A percentile compares a stretch with the other conserved stretches of the same genome.
phyloP scores from a whole-genome alignment of 371 early-diverging fungal species.

The Mucor racemosus region DNA sequence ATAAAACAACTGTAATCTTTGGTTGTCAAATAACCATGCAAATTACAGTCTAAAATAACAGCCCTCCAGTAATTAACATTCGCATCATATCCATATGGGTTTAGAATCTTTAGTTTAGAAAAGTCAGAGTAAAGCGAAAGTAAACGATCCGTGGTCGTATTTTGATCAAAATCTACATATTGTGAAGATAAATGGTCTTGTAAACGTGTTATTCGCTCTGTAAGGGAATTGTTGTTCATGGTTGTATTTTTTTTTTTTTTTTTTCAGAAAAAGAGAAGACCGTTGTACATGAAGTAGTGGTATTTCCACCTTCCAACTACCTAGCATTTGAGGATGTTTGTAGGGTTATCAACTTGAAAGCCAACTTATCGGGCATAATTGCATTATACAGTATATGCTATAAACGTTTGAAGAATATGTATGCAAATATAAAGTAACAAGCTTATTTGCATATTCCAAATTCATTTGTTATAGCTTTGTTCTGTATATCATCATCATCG shows the following conservation, averaged over 20 bases:
- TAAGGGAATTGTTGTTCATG: background rate
- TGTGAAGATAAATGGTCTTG: constrained; percentile 26
- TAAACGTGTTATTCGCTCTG: constrained; percentile 12
- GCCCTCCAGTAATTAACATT: constrained; percentile 36
- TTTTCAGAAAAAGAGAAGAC: background rate
- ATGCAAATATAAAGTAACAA: too few species aligned
- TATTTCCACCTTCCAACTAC: too few species aligned
- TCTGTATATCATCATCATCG: too few species aligned
- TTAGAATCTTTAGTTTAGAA: constrained; percentile 25
- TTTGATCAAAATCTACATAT: constrained; percentile 31
- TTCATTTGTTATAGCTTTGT: too few species aligned
- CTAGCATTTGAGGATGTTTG: too few species aligned
- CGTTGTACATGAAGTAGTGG: too few species aligned
- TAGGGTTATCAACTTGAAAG: too few species aligned
- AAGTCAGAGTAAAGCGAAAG: constrained; percentile 39
- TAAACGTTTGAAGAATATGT: too few species aligned
- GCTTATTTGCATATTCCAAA: too few species aligned
- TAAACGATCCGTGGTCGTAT: constrained; percentile 24
- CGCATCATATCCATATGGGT: constrained; percentile 34
- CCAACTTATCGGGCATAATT: too few species aligned
- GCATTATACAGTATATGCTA: too few species aligned
- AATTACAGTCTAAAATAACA: constrained; percentile 28
- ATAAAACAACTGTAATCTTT: constrained; percentile 22
- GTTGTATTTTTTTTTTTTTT: background rate
- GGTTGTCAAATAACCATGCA: constrained; percentile 32